Conservation (phyloP, 169 alveolate genomes). For the Ichthyophthirius multifiliis region DNA sequence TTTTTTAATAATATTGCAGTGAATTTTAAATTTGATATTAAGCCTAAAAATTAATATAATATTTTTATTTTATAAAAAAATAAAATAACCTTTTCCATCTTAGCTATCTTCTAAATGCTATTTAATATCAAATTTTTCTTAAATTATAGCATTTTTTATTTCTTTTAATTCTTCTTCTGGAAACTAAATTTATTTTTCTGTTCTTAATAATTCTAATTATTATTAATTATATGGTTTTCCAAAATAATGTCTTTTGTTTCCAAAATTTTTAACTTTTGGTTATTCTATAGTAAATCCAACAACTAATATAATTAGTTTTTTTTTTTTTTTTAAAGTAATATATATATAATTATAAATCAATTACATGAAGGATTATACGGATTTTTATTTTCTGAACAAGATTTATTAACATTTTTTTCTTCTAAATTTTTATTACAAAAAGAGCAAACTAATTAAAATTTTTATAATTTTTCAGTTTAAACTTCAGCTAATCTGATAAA, state of each 20-base stretch:
- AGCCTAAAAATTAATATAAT: background rate
- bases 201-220: background rate
- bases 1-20: background rate
- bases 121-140: background rate
- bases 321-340: background rate
- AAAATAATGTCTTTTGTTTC: conserved; percentile 63
- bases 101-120: background rate
- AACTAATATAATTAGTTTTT: background rate
- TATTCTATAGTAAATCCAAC: conserved; percentile 48
- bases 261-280: conserved; percentile 47
- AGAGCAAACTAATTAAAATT: conserved; percentile 70
- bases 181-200: background rate
- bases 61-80: background rate
- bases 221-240: conserved; percentile 46
- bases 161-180: background rate
- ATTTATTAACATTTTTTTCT: conserved; percentile 59
- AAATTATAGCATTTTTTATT: background rate
- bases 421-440: conserved; percentile 77
- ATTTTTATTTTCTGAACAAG: conserved; percentile 56
- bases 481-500: conserved; percentile 56
- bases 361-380: conserved; percentile 36
- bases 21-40: background rate
- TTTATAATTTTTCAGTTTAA: conserved; percentile 62
- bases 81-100: background rate
- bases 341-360: background rate